These are phyloP conservation scores for Phialophora chinensis DNA, from an alignment of 2,329 filamentous ascomycete genomes.

Conservation along the genomic window DNA sequence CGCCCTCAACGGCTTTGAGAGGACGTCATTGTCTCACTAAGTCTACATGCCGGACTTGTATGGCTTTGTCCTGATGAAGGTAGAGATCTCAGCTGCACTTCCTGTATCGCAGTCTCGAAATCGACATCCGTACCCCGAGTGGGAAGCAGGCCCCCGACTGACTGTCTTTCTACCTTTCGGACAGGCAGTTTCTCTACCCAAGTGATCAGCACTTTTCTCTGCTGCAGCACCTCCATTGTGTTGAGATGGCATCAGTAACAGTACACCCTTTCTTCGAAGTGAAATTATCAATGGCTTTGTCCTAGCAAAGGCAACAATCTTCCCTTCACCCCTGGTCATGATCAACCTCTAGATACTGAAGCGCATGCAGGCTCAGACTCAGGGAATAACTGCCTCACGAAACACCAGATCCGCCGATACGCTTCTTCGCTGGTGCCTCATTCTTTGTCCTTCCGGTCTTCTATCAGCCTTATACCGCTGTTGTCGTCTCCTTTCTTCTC, in stretches of 20 bases:
- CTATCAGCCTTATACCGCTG: not conserved
- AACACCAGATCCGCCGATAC: not conserved
- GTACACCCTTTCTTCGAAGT: not conserved
- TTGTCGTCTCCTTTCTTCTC: not conserved
- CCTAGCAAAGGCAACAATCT: not conserved
- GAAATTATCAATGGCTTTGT: not conserved
- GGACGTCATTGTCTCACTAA: not conserved
- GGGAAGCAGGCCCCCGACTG: not conserved
- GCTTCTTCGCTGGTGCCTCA: not conserved
- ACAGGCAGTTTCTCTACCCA: not conserved
- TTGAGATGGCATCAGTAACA: not conserved
- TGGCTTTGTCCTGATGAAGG: not conserved
- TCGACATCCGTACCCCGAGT: not conserved
- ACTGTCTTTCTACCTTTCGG: not conserved
- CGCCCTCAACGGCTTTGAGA: not conserved
- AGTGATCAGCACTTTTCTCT: not conserved
- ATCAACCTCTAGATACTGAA: not conserved
- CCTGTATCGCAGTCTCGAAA: not conserved
- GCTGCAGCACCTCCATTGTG: not conserved
- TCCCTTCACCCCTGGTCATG: not conserved
- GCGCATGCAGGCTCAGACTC: not conserved
- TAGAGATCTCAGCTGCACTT: not conserved
- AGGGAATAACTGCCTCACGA: not conserved
- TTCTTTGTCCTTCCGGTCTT: not conserved
- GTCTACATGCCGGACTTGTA: not conserved